These are phyloP conservation scores for Glycine tomentella DNA, from an alignment of 306 rosid species.

Conservation along the genomic window DNA sequence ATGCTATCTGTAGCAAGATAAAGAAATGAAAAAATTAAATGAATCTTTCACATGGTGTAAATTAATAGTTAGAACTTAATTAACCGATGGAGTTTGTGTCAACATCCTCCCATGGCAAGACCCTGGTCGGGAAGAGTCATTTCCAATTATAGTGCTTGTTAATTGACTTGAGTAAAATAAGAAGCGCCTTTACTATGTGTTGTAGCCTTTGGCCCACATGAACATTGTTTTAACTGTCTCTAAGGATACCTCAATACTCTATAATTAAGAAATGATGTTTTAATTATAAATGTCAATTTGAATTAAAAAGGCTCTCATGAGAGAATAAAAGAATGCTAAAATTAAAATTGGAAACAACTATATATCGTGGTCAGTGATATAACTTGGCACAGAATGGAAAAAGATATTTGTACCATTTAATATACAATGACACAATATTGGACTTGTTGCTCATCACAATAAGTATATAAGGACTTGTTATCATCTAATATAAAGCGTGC, in stretches of 20 bases:
- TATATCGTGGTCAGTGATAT: background rate
- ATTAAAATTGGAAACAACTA: constrained; percentile 17
- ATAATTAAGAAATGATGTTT: constrained; percentile 1
- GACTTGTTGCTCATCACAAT: constrained; percentile 21
- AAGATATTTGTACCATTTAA: constrained; percentile 4
- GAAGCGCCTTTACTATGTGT: background rate
- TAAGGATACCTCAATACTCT: constrained; percentile 6
- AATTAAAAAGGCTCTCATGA: constrained; percentile 4
- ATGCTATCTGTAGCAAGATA: background rate
- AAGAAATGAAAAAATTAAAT: background rate
- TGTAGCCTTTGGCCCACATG: constrained; percentile 16
- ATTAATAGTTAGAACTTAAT: constrained; percentile 8
- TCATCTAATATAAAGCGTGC: constrained; percentile 14
- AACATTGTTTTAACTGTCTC: background rate
- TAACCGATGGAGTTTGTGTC: background rate
- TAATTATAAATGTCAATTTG: background rate
- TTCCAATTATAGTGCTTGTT: background rate
- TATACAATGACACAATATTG: constrained; percentile 25
- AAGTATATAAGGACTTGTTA: background rate
- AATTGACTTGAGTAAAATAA: background rate
- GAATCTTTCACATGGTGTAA: background rate
- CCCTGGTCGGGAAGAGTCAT: background rate
- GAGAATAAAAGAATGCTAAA: background rate
- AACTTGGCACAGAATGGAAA: background rate
- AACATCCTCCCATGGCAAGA: background rate